A percentile compares a stretch with the other conserved stretches of the same genome.
phyloP scores from a whole-genome alignment of 23 red algal species.

The Agarophyton chilense region DNA sequence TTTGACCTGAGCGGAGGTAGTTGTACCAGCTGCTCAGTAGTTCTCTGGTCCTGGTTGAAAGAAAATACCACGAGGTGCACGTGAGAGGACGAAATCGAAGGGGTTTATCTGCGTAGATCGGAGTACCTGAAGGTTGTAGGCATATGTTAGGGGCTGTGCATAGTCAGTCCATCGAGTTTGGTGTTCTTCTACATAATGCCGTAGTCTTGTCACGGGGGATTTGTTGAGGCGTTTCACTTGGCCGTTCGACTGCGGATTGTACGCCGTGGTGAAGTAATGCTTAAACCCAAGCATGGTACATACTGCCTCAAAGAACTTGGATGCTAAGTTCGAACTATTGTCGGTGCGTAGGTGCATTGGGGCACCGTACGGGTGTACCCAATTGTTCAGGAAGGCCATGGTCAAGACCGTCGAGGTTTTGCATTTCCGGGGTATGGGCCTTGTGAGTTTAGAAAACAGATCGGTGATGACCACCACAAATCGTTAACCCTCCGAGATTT shows the following conservation, averaged over 20 bases:
- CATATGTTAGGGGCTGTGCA: not conserved
- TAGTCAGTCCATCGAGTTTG: constrained; percentile 12
- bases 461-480: constrained; percentile 41
- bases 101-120: not conserved
- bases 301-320: constrained; percentile 15
- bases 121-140: constrained; percentile 35
- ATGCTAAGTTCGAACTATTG: constrained; percentile 25
- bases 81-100: constrained; percentile 22
- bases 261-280: constrained; percentile 26
- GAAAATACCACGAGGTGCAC: not conserved
- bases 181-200: constrained; percentile 28
- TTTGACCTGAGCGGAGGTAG: not conserved
- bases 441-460: constrained; percentile 8
- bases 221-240: constrained; percentile 33
- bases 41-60: not conserved
- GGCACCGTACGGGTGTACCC: constrained; percentile 15
- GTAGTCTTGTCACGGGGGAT: not conserved
- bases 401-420: not conserved
- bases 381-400: not conserved
- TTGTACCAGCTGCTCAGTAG: not conserved
- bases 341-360: constrained; percentile 8
- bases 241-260: constrained; percentile 31
- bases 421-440: not conserved
- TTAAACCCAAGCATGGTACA: not conserved
- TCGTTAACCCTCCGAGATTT: not conserved